Base-by-base conservation (phyloP, 768 basidiomycete species). In the Fomitopsis serialis region DNA sequence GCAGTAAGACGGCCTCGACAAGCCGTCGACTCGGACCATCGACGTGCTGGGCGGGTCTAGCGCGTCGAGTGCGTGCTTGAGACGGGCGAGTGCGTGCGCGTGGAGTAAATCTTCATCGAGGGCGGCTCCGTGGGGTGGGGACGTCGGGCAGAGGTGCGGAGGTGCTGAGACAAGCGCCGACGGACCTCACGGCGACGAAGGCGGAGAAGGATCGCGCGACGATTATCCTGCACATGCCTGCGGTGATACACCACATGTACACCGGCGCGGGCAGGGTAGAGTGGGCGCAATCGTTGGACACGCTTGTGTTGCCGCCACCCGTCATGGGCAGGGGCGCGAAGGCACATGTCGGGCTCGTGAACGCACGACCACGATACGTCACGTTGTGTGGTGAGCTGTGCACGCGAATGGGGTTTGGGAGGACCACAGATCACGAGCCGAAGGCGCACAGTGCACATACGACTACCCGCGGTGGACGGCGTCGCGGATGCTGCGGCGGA, bases 31-130 rank as follows among this genome's bases (percentile, higher is more conserved):
- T n/a, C n/a, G n/a, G 0, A 70, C 70, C 17, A 66, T 84, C 9
- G 83, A 85, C 63, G 75, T 78, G 29, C 70, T 86, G 43, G 86
- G 87, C 70, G 76, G 76, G 58, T 74, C 82, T 21, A 79, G 78
- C 5, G 82, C 81, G 43, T 66, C 86, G 76, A 85, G 60, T 78
- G 89, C n/a, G 70, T 72, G 8, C 83, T 88, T 67, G 81, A 90
- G 62, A 60, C 88, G 48, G 67, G 71, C 10, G 64, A 63, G 23
- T 5, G 37, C 37, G 37, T 40, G 37, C 37, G 37, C 15, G 70
- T 87, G 34, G 62, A 68, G 0, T 84, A 82, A 60, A 67, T 63
- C 45, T 87, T 87, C 59, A 68, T 82, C 34, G 86, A 87, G 60
- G 85, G 80, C 9, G 66, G 69, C 2, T 58, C 64, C 15, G 73